Conservation (phyloP, 164 flowering plant genomes). For the Akebia trifoliata region DNA sequence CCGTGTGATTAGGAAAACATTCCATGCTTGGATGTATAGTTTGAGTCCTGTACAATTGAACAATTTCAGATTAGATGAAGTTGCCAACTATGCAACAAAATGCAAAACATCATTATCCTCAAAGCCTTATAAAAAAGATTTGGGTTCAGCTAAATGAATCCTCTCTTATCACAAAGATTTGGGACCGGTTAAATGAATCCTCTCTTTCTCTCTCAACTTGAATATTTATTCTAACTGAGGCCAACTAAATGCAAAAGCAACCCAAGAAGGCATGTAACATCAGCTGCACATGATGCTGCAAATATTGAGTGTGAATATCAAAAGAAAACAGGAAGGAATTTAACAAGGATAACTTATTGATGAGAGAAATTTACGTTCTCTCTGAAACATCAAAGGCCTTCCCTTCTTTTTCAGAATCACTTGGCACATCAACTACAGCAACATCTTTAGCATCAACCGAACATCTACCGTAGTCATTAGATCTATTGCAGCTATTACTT, state of each 20-base stretch:
- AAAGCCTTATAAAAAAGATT: too few species aligned
- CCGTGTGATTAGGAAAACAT: conserved; percentile 43
- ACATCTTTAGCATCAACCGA: conserved; percentile 41
- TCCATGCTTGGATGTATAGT: conserved; percentile 41
- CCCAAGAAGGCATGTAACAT: too few species aligned
- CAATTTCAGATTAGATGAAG: conserved; percentile 8
- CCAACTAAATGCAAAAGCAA: too few species aligned
- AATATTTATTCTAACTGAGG: too few species aligned
- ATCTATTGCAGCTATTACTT: conserved; percentile 30
- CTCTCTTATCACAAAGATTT: too few species aligned
- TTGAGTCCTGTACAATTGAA: conserved; percentile 44
- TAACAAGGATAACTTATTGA: conserved; percentile 2
- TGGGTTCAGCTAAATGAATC: too few species aligned
- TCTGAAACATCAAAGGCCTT: conserved; percentile 22
- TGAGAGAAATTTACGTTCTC: conserved; percentile 18
- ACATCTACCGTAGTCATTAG: conserved; percentile 28
- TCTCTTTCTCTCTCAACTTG: too few species aligned
- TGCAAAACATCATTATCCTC: too few species aligned
- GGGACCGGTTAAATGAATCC: too few species aligned
- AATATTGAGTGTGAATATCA: background rate
- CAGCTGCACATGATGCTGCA: background rate
- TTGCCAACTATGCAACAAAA: conserved; percentile 1
- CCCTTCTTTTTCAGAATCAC: conserved; percentile 44
- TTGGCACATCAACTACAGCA: conserved; percentile 62
- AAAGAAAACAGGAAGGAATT: background rate